Conservation (phyloP, 371 early-diverging fungal species). For the Mortierella sp. region DNA sequence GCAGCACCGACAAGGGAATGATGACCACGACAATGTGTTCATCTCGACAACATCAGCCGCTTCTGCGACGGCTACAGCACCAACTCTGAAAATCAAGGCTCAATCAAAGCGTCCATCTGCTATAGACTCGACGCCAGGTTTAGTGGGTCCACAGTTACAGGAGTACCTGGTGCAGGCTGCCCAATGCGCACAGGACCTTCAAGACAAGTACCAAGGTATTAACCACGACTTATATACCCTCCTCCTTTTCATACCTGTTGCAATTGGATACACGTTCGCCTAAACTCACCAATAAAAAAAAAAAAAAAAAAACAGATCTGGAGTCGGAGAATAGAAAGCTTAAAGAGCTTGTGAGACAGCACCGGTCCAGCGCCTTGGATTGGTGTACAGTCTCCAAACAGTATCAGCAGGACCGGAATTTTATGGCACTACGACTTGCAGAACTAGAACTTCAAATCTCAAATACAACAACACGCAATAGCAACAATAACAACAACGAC, state of each 20-base stretch:
- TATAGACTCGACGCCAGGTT: neutral
- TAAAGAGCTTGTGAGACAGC: conserved; percentile 6
- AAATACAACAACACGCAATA: neutral
- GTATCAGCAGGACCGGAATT: conserved; percentile 39
- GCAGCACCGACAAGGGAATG: neutral
- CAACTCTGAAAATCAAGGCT: neutral
- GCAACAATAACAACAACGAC: neutral
- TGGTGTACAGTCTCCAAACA: conserved; percentile 36
- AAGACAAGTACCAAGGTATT: conserved; percentile 18
- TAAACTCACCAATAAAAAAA: neutral
- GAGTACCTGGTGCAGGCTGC: conserved; percentile 24
- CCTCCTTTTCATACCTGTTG: no score
- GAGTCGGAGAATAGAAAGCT: conserved; percentile 26
- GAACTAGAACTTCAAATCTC: conserved; percentile 29
- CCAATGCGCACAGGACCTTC: conserved; percentile 19
- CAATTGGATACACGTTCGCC: no score
- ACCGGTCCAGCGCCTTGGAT: conserved; percentile 25
- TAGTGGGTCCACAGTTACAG: conserved; percentile 16
- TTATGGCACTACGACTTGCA: conserved; percentile 28
- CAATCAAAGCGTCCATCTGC: neutral
- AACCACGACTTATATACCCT: no score
- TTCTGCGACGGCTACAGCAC: neutral
- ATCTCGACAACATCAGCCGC: neutral
- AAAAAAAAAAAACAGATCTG: conserved; percentile 7
- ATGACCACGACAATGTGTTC: neutral